These are phyloP conservation scores for Arachnopeziza araneosa DNA, from an alignment of 2,329 filamentous ascomycete genomes.

Conservation along the genomic window DNA sequence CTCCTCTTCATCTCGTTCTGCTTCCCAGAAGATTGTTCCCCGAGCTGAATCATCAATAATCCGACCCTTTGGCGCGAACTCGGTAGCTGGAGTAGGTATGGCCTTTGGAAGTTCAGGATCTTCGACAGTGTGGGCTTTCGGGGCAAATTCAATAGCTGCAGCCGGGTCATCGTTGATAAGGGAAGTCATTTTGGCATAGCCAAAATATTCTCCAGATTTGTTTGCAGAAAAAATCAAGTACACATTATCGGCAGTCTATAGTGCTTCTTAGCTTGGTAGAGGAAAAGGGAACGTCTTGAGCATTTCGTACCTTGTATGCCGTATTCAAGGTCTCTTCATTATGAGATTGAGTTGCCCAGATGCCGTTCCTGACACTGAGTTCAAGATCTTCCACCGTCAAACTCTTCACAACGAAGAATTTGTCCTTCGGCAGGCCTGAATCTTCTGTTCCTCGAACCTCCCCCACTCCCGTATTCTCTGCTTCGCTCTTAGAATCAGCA, in stretches of 20 bases:
- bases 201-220: constrained; percentile 95
- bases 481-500: constrained; percentile 5
- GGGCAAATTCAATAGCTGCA: constrained; percentile 63
- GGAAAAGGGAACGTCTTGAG: not conserved
- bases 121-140: constrained; percentile 52
- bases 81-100: constrained; percentile 72
- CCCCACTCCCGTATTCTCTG: constrained; percentile 5
- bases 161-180: constrained; percentile 72
- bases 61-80: constrained; percentile 71
- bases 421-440: constrained; percentile 47
- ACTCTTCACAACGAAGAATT: constrained; percentile 91
- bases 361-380: constrained; percentile 75
- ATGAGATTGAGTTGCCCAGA: constrained; percentile 93
- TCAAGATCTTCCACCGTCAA: constrained; percentile 87
- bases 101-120: constrained; percentile 69
- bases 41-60: constrained; percentile 90
- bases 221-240: constrained; percentile 95
- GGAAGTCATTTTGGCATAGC: constrained; percentile 86
- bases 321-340: constrained; percentile 81
- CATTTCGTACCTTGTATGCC: constrained; percentile 64
- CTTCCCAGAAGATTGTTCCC: constrained; percentile 98
- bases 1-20: constrained; percentile 49
- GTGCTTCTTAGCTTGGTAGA: constrained; percentile 6
- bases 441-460: constrained; percentile 5
- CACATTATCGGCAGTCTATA: constrained; percentile 71